phyloP scores from a whole-genome alignment of 2,329 filamentous ascomycete species.

The Xylaria sp. region DNA sequence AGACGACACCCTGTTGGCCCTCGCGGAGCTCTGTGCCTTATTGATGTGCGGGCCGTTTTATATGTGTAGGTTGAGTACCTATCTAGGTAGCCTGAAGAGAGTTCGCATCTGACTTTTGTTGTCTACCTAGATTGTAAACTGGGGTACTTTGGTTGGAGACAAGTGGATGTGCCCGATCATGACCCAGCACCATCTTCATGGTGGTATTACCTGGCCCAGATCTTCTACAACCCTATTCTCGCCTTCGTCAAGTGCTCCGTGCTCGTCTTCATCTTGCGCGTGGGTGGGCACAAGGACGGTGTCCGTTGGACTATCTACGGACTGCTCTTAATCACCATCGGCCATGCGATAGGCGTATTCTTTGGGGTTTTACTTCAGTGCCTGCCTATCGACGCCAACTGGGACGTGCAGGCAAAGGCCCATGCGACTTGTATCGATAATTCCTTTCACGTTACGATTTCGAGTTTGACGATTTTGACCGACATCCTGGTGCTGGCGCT shows the following conservation, averaged over 20 bases:
- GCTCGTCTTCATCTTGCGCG: conserved; percentile 46
- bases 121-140: conserved; percentile 26
- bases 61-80: conserved; percentile 26
- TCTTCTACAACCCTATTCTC: conserved; percentile 48
- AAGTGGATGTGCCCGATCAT: conserved; percentile 1
- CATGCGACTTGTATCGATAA: conserved; percentile 35
- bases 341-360: conserved; percentile 40
- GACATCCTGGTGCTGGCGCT: conserved; percentile 41
- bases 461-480: conserved; percentile 40
- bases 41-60: conserved; percentile 24
- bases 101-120: neutral
- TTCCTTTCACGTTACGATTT: conserved; percentile 39
- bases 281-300: conserved; percentile 38
- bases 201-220: conserved; percentile 41
- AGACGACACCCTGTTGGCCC: conserved; percentile 31
- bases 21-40: conserved; percentile 26
- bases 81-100: too few relatives aligned
- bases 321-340: conserved; percentile 37
- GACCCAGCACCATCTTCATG: conserved; percentile 12
- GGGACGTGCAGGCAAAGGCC: conserved; percentile 28
- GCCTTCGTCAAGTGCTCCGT: conserved; percentile 47
- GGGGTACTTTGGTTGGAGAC: conserved; percentile 34
- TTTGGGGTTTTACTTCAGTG: conserved; percentile 44
- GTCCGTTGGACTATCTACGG: conserved; percentile 33
- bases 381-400: conserved; percentile 37